Evolutionary conservation across 495 filamentous ascomycete genomes (phyloP), one percentile per base, ranked within the genome.

Genomic region (Choiromyces venosus): DNA sequence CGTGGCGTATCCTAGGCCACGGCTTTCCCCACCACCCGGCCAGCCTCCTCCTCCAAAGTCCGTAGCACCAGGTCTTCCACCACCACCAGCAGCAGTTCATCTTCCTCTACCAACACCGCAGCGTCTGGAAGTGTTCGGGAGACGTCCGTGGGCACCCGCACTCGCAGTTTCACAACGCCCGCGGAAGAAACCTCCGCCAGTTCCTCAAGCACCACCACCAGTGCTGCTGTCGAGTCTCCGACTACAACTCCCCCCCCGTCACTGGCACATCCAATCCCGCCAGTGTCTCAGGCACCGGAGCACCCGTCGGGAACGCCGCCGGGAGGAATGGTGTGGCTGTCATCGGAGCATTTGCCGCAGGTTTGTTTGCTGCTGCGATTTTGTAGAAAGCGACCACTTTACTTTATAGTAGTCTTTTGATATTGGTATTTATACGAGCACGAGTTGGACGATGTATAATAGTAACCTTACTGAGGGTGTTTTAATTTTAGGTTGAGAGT

Each of bases 311-410:
- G 1, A 29, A 42, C 66, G 46, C 68, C 21, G 52, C 52, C 25
- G 14, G 40, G 25, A 44, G 25, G 64, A 76, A 69, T 52, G 39
- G 65, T 52, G 73, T 40, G 9, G 36, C 68, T 52, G 40, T 71
- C n/a, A 52, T 71, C n/a, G 36, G 68, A 19, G 67, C 33, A 66
- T 10, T 65, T 42, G 65, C 64, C n/a, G 52, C 29, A 9, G 68
- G 42, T 25, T 38, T 52, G n/a, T 25, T 71, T 46, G 16, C 65
- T 39, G 72, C n/a, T 35, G 73, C 19, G 37, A 33, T 75, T 67
- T 37, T 76, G 16, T 35, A 65, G 37, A 65, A 75, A 61, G 42
- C n/a, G 21, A 21, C 14, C 33, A 10, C 39, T 42, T 37, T 39
- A 66, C n/a, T 38, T 38, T 36, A n/a, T n/a, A n/a, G n/a, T n/a